Conservation (phyloP, 345 rosid genomes). For the Euphorbia lathyris region DNA sequence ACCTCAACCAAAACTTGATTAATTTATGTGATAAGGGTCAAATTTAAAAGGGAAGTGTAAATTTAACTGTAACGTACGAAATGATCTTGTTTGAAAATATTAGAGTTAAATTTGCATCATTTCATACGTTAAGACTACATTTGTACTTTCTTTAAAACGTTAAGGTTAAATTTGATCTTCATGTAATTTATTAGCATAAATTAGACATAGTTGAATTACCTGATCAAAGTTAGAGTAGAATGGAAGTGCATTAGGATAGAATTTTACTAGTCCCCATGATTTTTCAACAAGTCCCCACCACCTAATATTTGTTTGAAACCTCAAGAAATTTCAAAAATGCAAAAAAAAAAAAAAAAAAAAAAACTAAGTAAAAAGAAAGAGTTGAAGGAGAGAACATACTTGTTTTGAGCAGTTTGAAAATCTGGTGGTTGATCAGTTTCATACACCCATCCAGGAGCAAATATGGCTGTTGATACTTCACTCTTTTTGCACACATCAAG, state of each 20-base stretch:
- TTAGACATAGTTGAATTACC: conserved; percentile 42
- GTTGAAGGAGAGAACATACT: conserved; percentile 32
- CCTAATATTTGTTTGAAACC: conserved; percentile 21
- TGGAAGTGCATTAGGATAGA: conserved; percentile 65
- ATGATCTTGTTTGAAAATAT: no score
- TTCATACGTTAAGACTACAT: no score
- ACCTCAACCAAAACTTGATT: no score
- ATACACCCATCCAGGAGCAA: conserved; percentile 92
- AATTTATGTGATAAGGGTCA: no score
- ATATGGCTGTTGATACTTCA: conserved; percentile 73
- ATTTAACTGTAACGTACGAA: no score
- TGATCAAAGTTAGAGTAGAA: conserved; percentile 83
- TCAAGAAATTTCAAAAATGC: neutral
- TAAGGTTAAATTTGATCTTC: neutral
- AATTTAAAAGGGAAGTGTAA: no score
- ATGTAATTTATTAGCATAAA: no score
- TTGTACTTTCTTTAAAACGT: no score
- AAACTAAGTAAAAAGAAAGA: neutral
- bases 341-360: neutral
- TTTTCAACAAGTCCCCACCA: conserved; percentile 91
- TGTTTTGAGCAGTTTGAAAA: conserved; percentile 78
- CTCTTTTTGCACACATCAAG: conserved; percentile 65
- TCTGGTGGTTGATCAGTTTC: conserved; percentile 73
- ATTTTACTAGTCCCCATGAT: conserved; percentile 65
- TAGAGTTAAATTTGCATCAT: no score